Evolutionary conservation across 345 rosid species (phyloP).

Genomic region (Cardiospermum halicacabum): DNA sequence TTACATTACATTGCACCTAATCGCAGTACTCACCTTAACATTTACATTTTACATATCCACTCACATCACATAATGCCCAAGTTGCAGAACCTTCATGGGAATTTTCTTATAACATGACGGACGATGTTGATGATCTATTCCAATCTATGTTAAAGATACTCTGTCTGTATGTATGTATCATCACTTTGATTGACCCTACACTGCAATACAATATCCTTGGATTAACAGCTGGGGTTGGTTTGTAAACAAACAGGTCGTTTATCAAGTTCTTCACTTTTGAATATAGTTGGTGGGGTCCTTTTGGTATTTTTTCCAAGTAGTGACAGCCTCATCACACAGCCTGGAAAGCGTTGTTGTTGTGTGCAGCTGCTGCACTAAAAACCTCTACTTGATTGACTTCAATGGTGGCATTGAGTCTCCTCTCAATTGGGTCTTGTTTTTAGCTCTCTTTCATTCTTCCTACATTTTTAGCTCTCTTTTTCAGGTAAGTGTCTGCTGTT

Average conservation of each 20-base stretch:
- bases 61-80: not conserved
- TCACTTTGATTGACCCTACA: conserved; percentile 15
- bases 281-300: conserved; percentile 34
- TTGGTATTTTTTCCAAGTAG: conserved; percentile 25
- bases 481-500: conserved; percentile 30
- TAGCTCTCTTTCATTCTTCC: conserved; percentile 12
- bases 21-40: no score
- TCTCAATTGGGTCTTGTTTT: conserved; percentile 26
- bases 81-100: conserved; percentile 16
- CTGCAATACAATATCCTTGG: conserved; percentile 9
- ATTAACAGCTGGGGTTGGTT: conserved; percentile 12
- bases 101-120: conserved; percentile 13
- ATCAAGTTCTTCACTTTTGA: not conserved
- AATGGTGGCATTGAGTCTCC: conserved; percentile 24
- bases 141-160: conserved; percentile 10
- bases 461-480: conserved; percentile 15
- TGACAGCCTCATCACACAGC: conserved; percentile 86
- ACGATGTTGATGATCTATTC: no score
- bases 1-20: no score
- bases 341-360: conserved; percentile 63
- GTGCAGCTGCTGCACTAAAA: conserved; percentile 33
- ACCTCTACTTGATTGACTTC: conserved; percentile 18
- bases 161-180: no score
- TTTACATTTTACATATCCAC: no score
- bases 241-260: not conserved